Evolutionary conservation across 1,139 yeast species (phyloP), one percentile per base, ranked within the genome.

Genomic region (Yarrowia galli): DNA sequence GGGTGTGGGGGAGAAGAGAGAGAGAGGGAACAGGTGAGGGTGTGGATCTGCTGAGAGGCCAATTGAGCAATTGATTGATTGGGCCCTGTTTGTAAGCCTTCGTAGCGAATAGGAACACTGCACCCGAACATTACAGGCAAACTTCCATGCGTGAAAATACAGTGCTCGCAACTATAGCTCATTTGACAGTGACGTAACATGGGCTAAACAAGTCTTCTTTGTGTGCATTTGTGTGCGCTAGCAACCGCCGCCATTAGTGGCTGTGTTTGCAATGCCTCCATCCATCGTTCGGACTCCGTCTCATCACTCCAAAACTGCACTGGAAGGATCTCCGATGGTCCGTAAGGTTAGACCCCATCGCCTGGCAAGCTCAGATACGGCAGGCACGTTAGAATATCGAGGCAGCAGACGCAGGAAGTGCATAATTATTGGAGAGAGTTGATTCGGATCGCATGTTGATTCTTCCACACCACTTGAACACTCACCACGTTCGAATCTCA

Each of bases 291-390:
- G 32, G 5, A 5, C 32, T 9, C 32, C 32, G 32, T 35, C 5
- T 2, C 36, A 35, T 10, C 36, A 1, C 40, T 13, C 38, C 13
- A 35, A 6, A 15, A 12, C 38, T 35, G 38, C 38, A 35, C 20
- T 7, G 7, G 13, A 23, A 10, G 38, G 53, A 49, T 49, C 54
- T 49, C 54, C 40, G 40, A 28, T 10, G 51, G 12, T 35, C 42
- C 16, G 16, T 36, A 36, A 53, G 45, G 60, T 53, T 53, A 53
- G 45, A 20, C 32, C 28, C 58, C 58, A 53, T 35, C 43, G 43
- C 25, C 22, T 23, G 58, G 46, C 43, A 51, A 51, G 58, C 58
- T 51, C 58, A 32, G 60, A 53, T 53, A 53, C 45, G 60, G 60
- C 60, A 53, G 58, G 58, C 58, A 51, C 20, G 22, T 18, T 10